Base-by-base conservation (phyloP, 345 rosid genomes). In the Pistacia integerrima region DNA sequence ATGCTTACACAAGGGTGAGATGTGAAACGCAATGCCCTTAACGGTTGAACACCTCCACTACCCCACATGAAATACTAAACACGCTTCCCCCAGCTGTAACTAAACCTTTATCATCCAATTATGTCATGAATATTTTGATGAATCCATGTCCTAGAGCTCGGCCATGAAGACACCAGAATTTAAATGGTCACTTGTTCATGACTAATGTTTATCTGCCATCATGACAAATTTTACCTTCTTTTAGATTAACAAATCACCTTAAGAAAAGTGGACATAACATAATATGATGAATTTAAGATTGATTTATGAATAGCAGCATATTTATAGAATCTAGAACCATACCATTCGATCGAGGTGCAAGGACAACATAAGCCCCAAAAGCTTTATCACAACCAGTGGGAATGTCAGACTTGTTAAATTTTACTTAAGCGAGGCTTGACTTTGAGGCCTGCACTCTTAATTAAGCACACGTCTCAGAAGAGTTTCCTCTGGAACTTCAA, bases 361-460 rank as follows among this genome's bases (percentile, higher is more conserved):
- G 94, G 56, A 87, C 88, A 72, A 88, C 81, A 81, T 87, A 90
- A 8, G 97, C 94, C 52, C 98, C 99, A 79, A 85, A 93, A 16
- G 97, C 97, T 80, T 96, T 87, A 74, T 79, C 78, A 49, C 74
- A 67, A 25, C 78, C 86, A 11, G 33, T 67, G 2, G 97, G 97
- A 70, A 93, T 84, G 76, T 93, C 97, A 60, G 97, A 89, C 78
- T 87, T 90, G 69, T 91, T 90, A 70, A 93, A 86, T 73, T 83
- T 95, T 63, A 87, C 89, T 2, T 80, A 93, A 95, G 70, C 80
- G 87, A 70, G 99, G 99, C 80, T 90, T 95, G 12, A 87, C 98
- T 86, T 81, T 93, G 92, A 25, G 25, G 25, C 25, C 0, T 25
- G 25, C 25, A 25, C 25, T 25, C 25, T 25, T 25, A 25, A 25